Evolutionary conservation across 1,139 yeast species (phyloP), one percentile per base, ranked within the genome.

Genomic region (Schwanniomyces etchellsii): DNA sequence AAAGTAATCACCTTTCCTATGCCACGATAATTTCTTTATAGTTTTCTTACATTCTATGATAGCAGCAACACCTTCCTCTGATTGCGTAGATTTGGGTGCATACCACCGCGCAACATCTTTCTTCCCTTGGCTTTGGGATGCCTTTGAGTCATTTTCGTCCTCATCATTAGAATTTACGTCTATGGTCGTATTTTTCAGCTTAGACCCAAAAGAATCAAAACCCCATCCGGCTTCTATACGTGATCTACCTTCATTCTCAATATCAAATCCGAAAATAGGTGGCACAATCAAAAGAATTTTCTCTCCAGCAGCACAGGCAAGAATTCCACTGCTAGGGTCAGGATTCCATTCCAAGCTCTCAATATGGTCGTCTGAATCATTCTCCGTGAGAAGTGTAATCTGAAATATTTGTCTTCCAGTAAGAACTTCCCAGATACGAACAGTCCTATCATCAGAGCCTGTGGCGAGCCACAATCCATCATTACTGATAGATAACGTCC

Each of bases 361-460:
- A 35, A 91, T 77, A 42, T 81, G 81, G 54, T 88, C 96, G 35
- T 79, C 89, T 13, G 57, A 54, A 42, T 77, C 74, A 35, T 71
- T 74, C 26, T 64, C 64, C 23, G 66, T 70, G 25, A 77, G 60
- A 15, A 83, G 59, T 34, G 66, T 65, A 16, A 77, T 66, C 39
- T 77, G 72, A 71, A 76, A 85, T 30, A 91, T 83, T 63, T 89
- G 94, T 60, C 98, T 78, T 29, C 98, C 99, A 4, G 97, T 86
- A 36, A 88, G 66, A 11, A 88, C 77, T 62, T 93, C 99, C 98
- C 98, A 91, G 13, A 91, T 72, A 47, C 96, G 73, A n/a, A 91
- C 88, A 16, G 89, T 74, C 30, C 96, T 97, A 55, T 91, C 99
- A 53, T 91, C 98, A 16, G 96, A 84, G 34, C 97, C 98, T 6